Base-by-base conservation (phyloP, 1,139 yeast species). In the Zhuliangozyma blackwelliae region DNA sequence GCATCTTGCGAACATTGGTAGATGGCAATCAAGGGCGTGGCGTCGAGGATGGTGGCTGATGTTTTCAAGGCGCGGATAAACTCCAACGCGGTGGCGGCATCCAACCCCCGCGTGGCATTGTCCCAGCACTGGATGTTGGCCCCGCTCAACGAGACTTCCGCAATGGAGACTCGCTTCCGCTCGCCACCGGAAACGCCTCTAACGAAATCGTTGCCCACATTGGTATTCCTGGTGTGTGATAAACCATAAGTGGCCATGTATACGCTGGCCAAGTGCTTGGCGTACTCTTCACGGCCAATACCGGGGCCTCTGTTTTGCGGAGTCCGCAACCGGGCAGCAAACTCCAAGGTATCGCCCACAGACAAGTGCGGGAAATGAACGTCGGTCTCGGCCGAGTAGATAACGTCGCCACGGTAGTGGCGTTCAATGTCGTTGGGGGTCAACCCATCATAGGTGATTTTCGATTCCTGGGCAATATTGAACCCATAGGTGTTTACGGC, bases 1-100 rank as follows among this genome's bases (percentile, higher is more conserved):
- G 88, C 83, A 51, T 77, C 84, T 61, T 86, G 89, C 12, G 90
- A 80, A 49, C 92, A 86, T 63, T 86, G 95, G 59, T 86, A 86
- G 41, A 86, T 80, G 22, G 95, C 88, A 45, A 87, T 83, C 34
- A 84, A 63, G 2, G 88, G 78, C 22, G 90, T 72, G 11, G 77
- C 68, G 25, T 73, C 73, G 39, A 77, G 62, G 36, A 83, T 61
- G 28, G 73, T 65, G 4, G 94, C 83, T 22, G 78, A 68, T 7
- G 80, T 73, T 50, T 82, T 79, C 47, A 86, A 63, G 23, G 90
- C 82, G 50, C 78, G 71, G 39, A 80, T 71, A 48, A 84, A 86
- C 59, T 86, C 95, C 41, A 83, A 64, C 2, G 82, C 82, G 23
- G 81, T 75, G 10, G 81, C 77, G 5, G 82, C 68, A 56, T 77